Base-by-base conservation (phyloP, 148 eudicot species). In the Amaranthus hypochondriacus region DNA sequence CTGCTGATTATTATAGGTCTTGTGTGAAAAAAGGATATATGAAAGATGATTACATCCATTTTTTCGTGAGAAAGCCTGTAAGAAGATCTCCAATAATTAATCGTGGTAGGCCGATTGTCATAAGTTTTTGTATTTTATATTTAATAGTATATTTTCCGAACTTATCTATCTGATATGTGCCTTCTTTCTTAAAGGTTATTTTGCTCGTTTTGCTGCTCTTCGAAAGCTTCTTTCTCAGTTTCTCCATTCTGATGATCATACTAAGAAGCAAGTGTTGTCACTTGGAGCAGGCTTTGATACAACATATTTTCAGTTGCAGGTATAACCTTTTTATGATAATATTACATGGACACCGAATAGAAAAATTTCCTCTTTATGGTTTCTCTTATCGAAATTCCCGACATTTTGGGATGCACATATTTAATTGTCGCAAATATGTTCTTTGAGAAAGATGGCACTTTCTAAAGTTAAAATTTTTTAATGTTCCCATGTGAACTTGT, bases 251-350 rank as follows among this genome's bases (percentile, higher is more conserved):
- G 90, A 78, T 69, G 62, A 79, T 48, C 81, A 51, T 54, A 67
- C 68, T 46, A 95, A 84, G 84, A 96, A 92, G 88, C 99, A 96
- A 85, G 86, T 96, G 70, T 73, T 96, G 76, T 96, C 99, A 12
- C 89, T 96, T 73, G 99, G 97, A 76, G 96, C 99, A 63, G 96
- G 96, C 71, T 96, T 96, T 83, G 99, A 96, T 81, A 96, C 99
- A 15, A 96, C 97, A 67, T 96, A 81, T 84, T 96, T 96, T 79
- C 93, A 89, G 88, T 78, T 96, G 86, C 89, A 92, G 97, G 99
- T 90, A 79, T 39, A 8, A 59, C 39, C 10, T 69, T 52, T 7
- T 71, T 13, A 7, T 53, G n/a, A 13, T 28, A 67, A 46, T 51
- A 11, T 10, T 43, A 51, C 21, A 28, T 13, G 47, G 47, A 18